These are phyloP conservation scores for Helotiales sp. DNA, from an alignment of 2,329 filamentous ascomycete species.

Conservation along the genomic window DNA sequence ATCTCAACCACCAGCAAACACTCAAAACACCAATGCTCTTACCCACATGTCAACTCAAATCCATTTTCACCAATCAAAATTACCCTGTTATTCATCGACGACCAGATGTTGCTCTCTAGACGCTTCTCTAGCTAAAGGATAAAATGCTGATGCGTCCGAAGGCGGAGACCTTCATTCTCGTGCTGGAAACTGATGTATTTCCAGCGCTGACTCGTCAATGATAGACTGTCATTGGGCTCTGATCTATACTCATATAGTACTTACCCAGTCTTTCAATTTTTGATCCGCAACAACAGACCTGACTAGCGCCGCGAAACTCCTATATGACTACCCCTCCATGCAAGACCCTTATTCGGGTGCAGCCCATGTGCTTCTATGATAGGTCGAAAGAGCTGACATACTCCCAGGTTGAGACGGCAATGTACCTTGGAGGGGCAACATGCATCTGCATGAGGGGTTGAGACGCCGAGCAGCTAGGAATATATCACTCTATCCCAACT, in stretches of 20 bases:
- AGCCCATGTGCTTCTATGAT: conserved; percentile 28
- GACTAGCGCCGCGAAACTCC: conserved; percentile 14
- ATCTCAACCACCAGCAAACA: conserved; percentile 1
- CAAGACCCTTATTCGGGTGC: conserved; percentile 17
- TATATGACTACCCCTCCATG: conserved; percentile 14
- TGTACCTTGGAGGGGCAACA: conserved; percentile 28
- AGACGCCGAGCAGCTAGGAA: conserved; percentile 15
- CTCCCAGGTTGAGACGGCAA: conserved; percentile 12
- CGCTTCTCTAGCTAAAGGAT: conserved; percentile 11
- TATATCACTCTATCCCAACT: conserved; percentile 25
- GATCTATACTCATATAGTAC: neutral
- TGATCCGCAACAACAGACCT: conserved; percentile 1
- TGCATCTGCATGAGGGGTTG: conserved; percentile 19
- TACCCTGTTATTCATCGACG: neutral
- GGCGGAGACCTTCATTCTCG: neutral
- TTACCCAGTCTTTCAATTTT: conserved; percentile 4
- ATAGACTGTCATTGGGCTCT: neutral
- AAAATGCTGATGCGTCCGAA: conserved; percentile 4
- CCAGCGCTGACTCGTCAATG: neutral
- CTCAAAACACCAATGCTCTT: conserved; percentile 14
- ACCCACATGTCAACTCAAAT: conserved; percentile 18
- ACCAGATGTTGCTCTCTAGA: conserved; percentile 14
- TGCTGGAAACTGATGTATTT: neutral
- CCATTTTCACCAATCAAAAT: conserved; percentile 2
- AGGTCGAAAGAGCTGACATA: conserved; percentile 22